Evolutionary conservation across 1,139 yeast species (phyloP).

Genomic region (Hansenula sp.): DNA sequence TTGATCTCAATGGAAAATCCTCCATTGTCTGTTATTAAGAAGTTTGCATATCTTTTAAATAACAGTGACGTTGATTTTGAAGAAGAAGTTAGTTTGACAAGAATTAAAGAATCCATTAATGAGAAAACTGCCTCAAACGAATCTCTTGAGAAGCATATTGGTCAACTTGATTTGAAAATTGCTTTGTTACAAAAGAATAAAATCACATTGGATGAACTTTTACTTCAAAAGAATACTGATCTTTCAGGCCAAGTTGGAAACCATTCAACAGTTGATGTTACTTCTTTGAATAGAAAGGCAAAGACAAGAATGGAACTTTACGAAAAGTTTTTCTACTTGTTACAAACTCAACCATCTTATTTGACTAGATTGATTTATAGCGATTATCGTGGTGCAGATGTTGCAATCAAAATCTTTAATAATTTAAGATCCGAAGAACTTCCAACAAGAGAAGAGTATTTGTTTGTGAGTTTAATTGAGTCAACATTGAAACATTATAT

Average conservation of each 20-base stretch:
- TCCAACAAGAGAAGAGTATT: slow-evolving; percentile 65
- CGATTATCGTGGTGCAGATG: slow-evolving; percentile 20
- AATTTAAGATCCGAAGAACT: slow-evolving; percentile 17
- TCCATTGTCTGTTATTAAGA: slow-evolving; percentile 68
- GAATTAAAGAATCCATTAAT: slow-evolving; percentile 61
- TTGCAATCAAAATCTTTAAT: slow-evolving; percentile 20
- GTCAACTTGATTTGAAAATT: slow-evolving; percentile 77
- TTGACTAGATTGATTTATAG: slow-evolving; percentile 49
- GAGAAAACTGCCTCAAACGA: slow-evolving; percentile 63
- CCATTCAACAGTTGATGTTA: slow-evolving; percentile 18
- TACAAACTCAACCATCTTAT: slow-evolving; percentile 83
- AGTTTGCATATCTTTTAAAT: slow-evolving; percentile 72
- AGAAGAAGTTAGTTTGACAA: slow-evolving; percentile 69
- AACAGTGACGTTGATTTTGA: slow-evolving; percentile 73
- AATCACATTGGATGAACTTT: slow-evolving; percentile 71
- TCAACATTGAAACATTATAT: slow-evolving; percentile 38
- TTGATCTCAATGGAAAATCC: slow-evolving; percentile 71
- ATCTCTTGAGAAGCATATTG: slow-evolving; percentile 66
- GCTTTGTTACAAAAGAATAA: slow-evolving; percentile 75
- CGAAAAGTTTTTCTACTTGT: slow-evolving; percentile 72
- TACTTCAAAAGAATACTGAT: slow-evolving; percentile 45
- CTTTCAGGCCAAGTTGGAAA: slow-evolving; percentile 17
- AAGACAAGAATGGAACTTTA: slow-evolving; percentile 36
- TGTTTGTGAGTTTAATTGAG: slow-evolving; percentile 58
- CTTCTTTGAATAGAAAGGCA: slow-evolving; percentile 23